Evolutionary conservation across 1,284 basidiomycete species (phyloP).

Genomic region (Ganoderma boninense): DNA sequence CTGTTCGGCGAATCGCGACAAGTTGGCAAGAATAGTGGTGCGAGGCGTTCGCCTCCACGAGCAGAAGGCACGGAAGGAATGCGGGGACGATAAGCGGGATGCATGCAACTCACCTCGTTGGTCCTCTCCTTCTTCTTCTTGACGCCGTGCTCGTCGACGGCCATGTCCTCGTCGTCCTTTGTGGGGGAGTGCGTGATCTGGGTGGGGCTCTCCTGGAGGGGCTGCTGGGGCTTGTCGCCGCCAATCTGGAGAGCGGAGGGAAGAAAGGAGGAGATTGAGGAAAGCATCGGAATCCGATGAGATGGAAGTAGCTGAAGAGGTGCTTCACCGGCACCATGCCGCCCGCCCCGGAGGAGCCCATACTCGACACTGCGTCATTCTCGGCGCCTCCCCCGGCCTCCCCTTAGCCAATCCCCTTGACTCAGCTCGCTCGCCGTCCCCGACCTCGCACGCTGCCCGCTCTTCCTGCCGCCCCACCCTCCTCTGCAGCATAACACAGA

Average conservation of each 20-base stretch:
- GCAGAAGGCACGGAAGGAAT: too few relatives aligned
- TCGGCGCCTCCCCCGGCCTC: conserved; percentile 17
- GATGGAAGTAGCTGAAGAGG: conserved; percentile 27
- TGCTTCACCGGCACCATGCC: conserved; percentile 17
- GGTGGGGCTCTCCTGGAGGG: conserved; percentile 37
- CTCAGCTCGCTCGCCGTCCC: conserved; percentile 10
- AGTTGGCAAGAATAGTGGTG: background rate
- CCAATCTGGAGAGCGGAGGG: conserved; percentile 60
- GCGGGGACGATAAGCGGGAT: conserved; percentile 10
- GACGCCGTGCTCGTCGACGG: conserved; percentile 41
- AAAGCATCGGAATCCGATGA: conserved; percentile 58
- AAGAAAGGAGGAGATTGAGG: conserved; percentile 66
- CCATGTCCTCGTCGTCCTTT: conserved; percentile 33
- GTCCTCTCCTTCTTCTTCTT: conserved; percentile 58
- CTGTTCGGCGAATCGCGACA: background rate
- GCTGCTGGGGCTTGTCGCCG: conserved; percentile 35
- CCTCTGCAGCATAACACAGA: background rate
- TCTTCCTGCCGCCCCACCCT: background rate
- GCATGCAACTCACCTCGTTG: conserved; percentile 58
- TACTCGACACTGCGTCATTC: conserved; percentile 31
- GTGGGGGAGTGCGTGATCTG: conserved; percentile 28
- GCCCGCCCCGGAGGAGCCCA: conserved; percentile 21
- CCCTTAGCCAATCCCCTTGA: conserved; percentile 18
- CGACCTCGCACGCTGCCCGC: too few relatives aligned
- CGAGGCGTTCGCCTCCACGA: background rate